Evolutionary conservation across 257 asterid genomes (phyloP).

Genomic region (Voacanga thouarsii): DNA sequence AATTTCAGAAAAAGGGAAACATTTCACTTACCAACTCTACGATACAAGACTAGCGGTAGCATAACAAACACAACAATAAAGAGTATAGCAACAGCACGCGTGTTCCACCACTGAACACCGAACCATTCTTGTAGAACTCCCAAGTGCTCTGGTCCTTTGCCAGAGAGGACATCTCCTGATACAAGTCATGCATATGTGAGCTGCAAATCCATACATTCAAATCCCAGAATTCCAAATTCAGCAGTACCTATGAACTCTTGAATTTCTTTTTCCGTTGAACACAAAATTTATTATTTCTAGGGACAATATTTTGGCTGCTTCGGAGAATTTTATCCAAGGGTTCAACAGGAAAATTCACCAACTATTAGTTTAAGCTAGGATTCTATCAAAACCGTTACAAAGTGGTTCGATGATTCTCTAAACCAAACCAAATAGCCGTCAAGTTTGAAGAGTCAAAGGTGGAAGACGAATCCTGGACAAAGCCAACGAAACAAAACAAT

Average conservation of each 20-base stretch:
- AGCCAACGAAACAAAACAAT: background rate
- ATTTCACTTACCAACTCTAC: constrained; percentile 67
- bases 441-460: background rate
- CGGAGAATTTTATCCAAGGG: background rate
- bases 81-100: constrained; percentile 65
- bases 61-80: constrained; percentile 57
- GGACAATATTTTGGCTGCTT: background rate
- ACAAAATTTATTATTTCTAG: background rate
- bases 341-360: background rate
- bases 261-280: background rate
- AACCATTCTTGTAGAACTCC: constrained; percentile 95
- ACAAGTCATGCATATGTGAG: background rate
- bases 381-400: background rate
- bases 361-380: background rate
- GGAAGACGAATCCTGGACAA: background rate
- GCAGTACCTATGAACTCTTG: background rate
- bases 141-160: constrained; percentile 72
- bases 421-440: background rate
- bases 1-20: background rate
- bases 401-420: background rate
- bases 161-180: constrained; percentile 90
- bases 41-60: constrained; percentile 73
- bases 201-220: background rate
- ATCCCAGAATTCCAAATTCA: background rate
- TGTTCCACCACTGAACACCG: constrained; percentile 92